phyloP scores from a whole-genome alignment of 2,329 filamentous ascomycete genomes.

The Fusarium burgessii region DNA sequence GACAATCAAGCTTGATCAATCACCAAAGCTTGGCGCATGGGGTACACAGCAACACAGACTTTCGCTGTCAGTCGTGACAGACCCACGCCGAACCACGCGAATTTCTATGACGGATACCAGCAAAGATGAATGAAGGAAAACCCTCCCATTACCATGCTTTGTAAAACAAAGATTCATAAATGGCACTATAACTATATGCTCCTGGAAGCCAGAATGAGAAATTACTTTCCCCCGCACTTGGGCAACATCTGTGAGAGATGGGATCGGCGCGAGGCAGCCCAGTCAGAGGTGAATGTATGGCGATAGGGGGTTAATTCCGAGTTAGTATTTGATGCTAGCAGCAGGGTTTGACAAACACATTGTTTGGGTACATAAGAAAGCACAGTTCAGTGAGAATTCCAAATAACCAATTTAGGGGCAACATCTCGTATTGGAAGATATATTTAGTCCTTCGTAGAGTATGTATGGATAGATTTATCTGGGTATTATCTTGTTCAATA shows the following conservation, averaged over 20 bases:
- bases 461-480: background rate
- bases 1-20: background rate
- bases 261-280: constrained; percentile 17
- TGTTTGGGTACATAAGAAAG: background rate
- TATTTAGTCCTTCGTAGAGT: background rate
- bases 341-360: background rate
- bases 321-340: background rate
- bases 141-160: background rate
- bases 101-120: background rate
- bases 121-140: background rate
- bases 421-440: background rate
- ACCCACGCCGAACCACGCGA: constrained; percentile 10
- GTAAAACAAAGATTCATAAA: constrained; percentile 13
- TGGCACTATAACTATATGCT: background rate
- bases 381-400: background rate
- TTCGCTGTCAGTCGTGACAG: constrained; percentile 3
- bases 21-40: background rate
- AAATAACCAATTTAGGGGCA: background rate
- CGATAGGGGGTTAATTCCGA: constrained; percentile 20
- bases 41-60: background rate
- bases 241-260: background rate
- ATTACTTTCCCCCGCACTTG: background rate
- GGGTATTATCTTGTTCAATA: background rate
- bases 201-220: background rate
- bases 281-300: constrained; percentile 9